phyloP scores from a whole-genome alignment of 2,329 filamentous ascomycete species.

The Colletotrichum somersetense region DNA sequence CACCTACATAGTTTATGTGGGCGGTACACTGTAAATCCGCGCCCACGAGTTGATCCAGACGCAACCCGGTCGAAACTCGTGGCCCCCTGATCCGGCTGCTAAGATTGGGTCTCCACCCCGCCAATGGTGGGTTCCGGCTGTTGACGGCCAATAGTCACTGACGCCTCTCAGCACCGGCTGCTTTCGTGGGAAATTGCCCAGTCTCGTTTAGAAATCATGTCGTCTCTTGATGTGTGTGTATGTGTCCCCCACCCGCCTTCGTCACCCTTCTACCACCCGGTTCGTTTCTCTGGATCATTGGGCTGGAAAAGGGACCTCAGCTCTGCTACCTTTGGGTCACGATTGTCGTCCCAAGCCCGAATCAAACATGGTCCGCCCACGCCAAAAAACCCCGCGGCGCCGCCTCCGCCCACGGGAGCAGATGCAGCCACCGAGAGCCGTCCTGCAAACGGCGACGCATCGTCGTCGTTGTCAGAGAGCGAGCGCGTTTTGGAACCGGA shows the following conservation, averaged over 20 bases:
- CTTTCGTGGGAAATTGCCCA: slow-evolving; percentile 32
- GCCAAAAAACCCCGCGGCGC: background rate
- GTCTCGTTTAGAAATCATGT: slow-evolving; percentile 32
- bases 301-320: slow-evolving; percentile 9
- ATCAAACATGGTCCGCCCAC: background rate
- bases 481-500: background rate
- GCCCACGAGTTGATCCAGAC: background rate
- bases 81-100: background rate
- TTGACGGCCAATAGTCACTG: slow-evolving; percentile 24
- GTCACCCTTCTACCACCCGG: background rate
- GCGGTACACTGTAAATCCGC: background rate
- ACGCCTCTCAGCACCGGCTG: slow-evolving; percentile 27
- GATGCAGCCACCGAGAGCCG: background rate
- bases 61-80: background rate
- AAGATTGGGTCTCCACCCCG: slow-evolving; percentile 23
- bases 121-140: background rate
- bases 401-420: background rate
- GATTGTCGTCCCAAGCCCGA: slow-evolving; percentile 9
- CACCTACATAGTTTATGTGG: too few relatives aligned
- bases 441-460: too few relatives aligned
- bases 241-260: background rate
- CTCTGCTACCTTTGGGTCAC: slow-evolving; percentile 15
- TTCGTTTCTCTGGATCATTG: slow-evolving; percentile 12
- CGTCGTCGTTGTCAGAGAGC: background rate
- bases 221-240: background rate